Conservation (phyloP, 805 yeast species). For the Metschnikowia corniflorae region DNA sequence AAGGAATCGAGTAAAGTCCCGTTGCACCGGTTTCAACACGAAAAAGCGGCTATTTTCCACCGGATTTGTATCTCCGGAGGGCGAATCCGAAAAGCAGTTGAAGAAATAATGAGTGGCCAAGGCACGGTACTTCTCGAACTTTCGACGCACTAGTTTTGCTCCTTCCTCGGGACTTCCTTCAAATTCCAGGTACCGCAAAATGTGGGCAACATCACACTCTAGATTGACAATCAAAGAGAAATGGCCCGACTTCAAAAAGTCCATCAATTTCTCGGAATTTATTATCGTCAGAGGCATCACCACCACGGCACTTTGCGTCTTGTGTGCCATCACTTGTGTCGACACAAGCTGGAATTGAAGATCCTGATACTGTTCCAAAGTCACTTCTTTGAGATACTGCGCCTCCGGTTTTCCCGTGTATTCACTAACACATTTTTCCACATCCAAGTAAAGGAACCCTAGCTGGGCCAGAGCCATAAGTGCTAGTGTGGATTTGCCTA, state of each 20-base stretch:
- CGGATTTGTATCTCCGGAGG: not conserved
- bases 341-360: conserved; percentile 10
- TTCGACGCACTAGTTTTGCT: conserved; percentile 6
- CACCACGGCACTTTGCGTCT: conserved; percentile 4
- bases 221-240: conserved; percentile 13
- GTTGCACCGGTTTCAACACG: conserved; percentile 11
- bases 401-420: conserved; percentile 14
- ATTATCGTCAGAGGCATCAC: conserved; percentile 15
- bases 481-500: conserved; percentile 19
- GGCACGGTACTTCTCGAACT: conserved; percentile 7
- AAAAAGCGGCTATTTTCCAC: not conserved
- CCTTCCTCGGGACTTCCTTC: conserved; percentile 10
- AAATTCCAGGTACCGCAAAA: conserved; percentile 13
- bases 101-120: conserved; percentile 13
- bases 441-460: conserved; percentile 14
- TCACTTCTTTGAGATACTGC: conserved; percentile 7
- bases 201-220: conserved; percentile 17
- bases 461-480: conserved; percentile 19
- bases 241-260: conserved; percentile 5
- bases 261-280: conserved; percentile 9
- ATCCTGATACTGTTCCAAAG: conserved; percentile 5
- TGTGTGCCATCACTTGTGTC: not conserved
- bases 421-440: conserved; percentile 15
- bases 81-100: conserved; percentile 13
- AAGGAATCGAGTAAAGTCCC: conserved; percentile 12